Conservation (phyloP, 257 asterid species). For the Paraleonurus japonicus region DNA sequence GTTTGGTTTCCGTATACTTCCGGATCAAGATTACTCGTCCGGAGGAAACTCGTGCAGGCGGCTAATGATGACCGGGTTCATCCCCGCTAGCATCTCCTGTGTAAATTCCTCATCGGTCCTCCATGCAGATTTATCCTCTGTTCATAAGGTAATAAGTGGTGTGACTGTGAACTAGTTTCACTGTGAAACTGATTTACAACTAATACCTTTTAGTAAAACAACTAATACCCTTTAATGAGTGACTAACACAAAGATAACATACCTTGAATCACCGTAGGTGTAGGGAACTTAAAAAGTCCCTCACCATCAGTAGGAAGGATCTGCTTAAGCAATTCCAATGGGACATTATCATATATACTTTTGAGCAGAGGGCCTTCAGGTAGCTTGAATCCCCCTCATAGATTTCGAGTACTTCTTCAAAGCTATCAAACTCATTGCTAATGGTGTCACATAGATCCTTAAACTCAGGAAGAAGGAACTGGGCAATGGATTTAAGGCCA, state of each 20-base stretch:
- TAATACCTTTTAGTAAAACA: no score
- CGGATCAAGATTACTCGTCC: conserved; percentile 41
- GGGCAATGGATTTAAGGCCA: conserved; percentile 51
- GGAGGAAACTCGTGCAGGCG: conserved; percentile 68
- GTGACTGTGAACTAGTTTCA: no score
- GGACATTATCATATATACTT: conserved; percentile 35
- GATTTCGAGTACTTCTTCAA: conserved; percentile 38
- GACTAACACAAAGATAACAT: no score
- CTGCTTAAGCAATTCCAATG: conserved; percentile 47
- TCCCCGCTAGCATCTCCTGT: conserved; percentile 68
- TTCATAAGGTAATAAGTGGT: no score
- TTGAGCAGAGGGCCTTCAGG: conserved; percentile 32
- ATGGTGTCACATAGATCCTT: conserved; percentile 40
- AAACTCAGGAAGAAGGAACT: conserved; percentile 56
- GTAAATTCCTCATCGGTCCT: conserved; percentile 72
- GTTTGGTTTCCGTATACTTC: conserved; percentile 44
- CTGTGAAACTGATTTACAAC: no score
- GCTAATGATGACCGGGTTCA: conserved; percentile 54
- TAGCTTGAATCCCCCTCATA: conserved; percentile 51
- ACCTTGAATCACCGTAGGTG: conserved; percentile 63
- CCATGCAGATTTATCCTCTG: conserved; percentile 66
- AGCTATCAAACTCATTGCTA: conserved; percentile 52
- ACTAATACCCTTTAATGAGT: no score
- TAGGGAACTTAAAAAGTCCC: conserved; percentile 47
- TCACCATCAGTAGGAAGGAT: conserved; percentile 50